Base-by-base conservation (phyloP, 2,329 filamentous ascomycete species). In the Phyllosticta ampelicida region DNA sequence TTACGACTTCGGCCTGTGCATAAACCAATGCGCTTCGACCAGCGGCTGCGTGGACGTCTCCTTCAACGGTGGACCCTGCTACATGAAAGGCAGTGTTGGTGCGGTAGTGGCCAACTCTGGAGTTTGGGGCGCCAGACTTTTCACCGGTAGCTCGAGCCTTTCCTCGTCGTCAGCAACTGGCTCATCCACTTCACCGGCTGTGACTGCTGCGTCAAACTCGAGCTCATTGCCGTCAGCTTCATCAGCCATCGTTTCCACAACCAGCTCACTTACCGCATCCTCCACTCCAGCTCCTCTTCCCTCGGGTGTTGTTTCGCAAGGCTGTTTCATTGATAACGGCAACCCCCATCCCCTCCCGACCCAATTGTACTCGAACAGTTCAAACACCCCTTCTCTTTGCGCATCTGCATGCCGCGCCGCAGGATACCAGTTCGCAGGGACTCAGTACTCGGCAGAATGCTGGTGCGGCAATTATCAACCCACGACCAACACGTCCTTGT, bases 401-500 rank as follows among this genome's bases (percentile, higher is more conserved):
- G 53, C 53, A 16, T 30, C 51, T 8, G 56, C 51, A 5, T 59
- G 56, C 36, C 19, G 18, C 13, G 59, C 61, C 28, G 58, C 52
- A 1, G 62, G 63, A 1, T 67, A 65, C 48, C 64, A 62, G 21
- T 69, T 67, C 36, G 62, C 65, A 21, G 67, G 64, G 9, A 68
- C 67, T 1, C 64, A 67, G 54, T 67, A 67, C 56, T 61, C 61
- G 19, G 62, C 65, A 51, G 67, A 73, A 63, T 70, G 69, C 48
- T 71, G 65, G 63, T 71, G 69, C 61, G 70, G 70, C 13, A 67
- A 67, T 57, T 65, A 61, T 16, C 63, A 65, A 10, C 65, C 65
- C 13, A 28, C 63, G 3, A 57, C 50, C 1, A 9, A 36, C 3
- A 44, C 21, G 5, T 23, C 50, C 0, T 6, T 51, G 3, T 21